Base-by-base conservation (phyloP, 169 alveolate genomes). In the Eimeria zaria region DNA sequence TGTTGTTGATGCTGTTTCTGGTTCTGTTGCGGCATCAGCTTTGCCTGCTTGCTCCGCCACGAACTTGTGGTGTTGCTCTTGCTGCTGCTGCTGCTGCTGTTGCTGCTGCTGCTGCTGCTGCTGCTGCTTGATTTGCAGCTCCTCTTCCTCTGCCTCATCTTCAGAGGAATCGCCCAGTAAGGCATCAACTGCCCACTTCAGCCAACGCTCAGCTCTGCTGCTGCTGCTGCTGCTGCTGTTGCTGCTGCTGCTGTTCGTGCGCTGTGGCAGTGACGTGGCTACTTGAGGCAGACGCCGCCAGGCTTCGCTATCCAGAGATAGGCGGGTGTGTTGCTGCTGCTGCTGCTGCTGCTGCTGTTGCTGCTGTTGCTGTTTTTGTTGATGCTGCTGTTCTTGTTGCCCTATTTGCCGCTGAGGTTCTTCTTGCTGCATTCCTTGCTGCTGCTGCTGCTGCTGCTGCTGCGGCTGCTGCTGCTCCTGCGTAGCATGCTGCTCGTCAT, bases 171-270 rank as follows among this genome's bases (percentile, higher is more conserved):
- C 87, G 16, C 87, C 87, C 30, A 74, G 62, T 16, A 74, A 11
- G 18, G 87, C 87, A 24, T 74, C 87, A 33, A 74, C 87, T 22
- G 87, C 87, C 87, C 87, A 74, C 53, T 74, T 44, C 33, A 74
- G 53, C 87, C 87, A 74, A 44, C 87, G 87, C 62, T 44, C 62
- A 27, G 58, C 87, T 74, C 87, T 74, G 87, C 87, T 44, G 58
- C 87, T 36, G 62, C 53, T 71, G 81, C 81, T 71, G 81, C 48
- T 71, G 81, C 81, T 71, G 81, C 81, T 74, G 44, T 46, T 69
- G 80, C 48, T 69, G 80, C 80, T 69, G 46, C 46, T 69, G 80
- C 80, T 33, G 80, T 27, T 69, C 48, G 48, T 0, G 87, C 87
- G 55, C 62, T 27, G 58, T 12, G 87, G 87, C 20, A 41, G 36